phyloP scores from a whole-genome alignment of 2,329 filamentous ascomycete genomes.

The Ascochyta koolunga region DNA sequence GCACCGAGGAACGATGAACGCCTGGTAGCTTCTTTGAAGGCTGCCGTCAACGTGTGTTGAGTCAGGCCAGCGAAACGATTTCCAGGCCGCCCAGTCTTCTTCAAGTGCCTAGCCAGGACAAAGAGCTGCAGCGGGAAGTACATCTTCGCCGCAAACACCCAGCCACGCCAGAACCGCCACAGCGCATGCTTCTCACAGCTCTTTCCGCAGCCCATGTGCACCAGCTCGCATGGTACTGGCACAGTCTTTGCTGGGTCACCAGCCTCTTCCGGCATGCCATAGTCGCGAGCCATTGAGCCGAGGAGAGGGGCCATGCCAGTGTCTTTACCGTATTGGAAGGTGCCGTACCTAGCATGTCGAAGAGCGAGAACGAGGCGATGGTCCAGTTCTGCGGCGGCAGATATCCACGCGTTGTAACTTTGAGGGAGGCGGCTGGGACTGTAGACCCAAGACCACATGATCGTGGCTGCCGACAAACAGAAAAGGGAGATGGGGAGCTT shows the following conservation, averaged over 20 bases:
- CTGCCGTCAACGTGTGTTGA: constrained; percentile 52
- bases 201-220: constrained; percentile 78
- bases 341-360: constrained; percentile 66
- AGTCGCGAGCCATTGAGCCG: constrained; percentile 73
- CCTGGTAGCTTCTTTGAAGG: constrained; percentile 65
- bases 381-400: constrained; percentile 76
- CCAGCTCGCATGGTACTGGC: constrained; percentile 81
- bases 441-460: constrained; percentile 94
- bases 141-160: constrained; percentile 75
- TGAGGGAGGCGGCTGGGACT: constrained; percentile 70
- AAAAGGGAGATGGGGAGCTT: constrained; percentile 74
- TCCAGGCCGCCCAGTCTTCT: constrained; percentile 23
- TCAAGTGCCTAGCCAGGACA: constrained; percentile 23
- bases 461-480: constrained; percentile 70
- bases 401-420: constrained; percentile 83
- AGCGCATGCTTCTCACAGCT: constrained; percentile 77
- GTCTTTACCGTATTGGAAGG: constrained; percentile 74
- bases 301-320: constrained; percentile 73
- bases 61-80: constrained; percentile 16
- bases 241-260: constrained; percentile 72
- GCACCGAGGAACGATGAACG: constrained; percentile 79
- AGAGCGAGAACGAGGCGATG: constrained; percentile 75
- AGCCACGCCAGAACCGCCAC: constrained; percentile 70
- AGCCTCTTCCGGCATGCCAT: constrained; percentile 70
- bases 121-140: constrained; percentile 75